Evolutionary conservation across 2,329 filamentous ascomycete genomes (phyloP).

Genomic region (Aspergillus unguis): DNA sequence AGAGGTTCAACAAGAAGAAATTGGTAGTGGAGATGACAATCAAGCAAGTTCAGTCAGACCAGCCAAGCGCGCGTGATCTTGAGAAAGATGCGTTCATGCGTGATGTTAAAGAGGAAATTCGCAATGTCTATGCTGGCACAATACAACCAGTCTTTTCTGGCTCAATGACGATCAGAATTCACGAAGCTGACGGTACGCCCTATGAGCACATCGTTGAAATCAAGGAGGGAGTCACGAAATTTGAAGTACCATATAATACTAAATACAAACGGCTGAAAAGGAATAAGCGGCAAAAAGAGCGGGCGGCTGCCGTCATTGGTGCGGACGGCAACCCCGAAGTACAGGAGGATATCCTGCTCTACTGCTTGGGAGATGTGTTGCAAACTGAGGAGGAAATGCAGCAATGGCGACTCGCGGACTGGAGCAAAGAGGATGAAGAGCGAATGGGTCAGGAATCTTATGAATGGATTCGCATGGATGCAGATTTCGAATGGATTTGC

Average conservation of each 20-base stretch:
- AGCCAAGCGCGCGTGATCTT: constrained; percentile 57
- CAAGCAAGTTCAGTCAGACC: constrained; percentile 65
- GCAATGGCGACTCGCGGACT: constrained; percentile 83
- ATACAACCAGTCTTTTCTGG: constrained; percentile 83
- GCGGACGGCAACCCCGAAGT: constrained; percentile 62
- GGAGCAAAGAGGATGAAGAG: constrained; percentile 82
- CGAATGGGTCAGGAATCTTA: constrained; percentile 95
- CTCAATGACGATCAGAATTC: constrained; percentile 95
- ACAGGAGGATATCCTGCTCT: constrained; percentile 78
- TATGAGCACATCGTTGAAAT: constrained; percentile 98
- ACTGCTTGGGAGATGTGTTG: constrained; percentile 88
- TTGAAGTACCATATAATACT: constrained; percentile 97
- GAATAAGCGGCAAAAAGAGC: constrained; percentile 77
- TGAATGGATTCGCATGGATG: constrained; percentile 97
- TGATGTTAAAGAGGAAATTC: constrained; percentile 74
- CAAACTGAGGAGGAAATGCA: constrained; percentile 75
- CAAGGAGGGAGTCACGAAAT: constrained; percentile 76
- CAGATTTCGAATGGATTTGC: constrained; percentile 97
- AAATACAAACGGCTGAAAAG: constrained; percentile 98
- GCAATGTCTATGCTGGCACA: constrained; percentile 65
- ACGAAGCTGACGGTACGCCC: constrained; percentile 95
- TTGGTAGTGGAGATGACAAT: constrained; percentile 91
- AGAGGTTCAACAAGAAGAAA: constrained; percentile 96
- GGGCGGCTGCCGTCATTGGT: constrained; percentile 61
- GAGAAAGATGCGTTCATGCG: constrained; percentile 75